These are phyloP conservation scores for Castanea mollissima DNA, from an alignment of 306 rosid genomes.

Conservation along the genomic window DNA sequence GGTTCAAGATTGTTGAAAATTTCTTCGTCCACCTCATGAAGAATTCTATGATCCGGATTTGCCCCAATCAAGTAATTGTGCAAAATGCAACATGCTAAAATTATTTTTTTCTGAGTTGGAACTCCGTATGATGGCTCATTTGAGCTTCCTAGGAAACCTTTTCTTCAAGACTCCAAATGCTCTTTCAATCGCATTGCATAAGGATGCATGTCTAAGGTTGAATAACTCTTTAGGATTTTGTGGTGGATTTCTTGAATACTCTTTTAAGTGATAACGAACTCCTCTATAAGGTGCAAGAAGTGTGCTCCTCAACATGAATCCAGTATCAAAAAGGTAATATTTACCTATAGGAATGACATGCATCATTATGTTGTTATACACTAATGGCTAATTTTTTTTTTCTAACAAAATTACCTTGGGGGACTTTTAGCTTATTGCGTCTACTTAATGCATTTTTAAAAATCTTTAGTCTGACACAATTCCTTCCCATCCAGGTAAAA, in stretches of 20 bases:
- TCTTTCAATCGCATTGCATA: not conserved
- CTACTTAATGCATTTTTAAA: not conserved
- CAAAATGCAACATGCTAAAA: conserved; percentile 5
- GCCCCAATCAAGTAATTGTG: not conserved
- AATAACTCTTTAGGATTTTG: not conserved
- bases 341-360: not conserved
- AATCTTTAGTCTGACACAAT: conserved; percentile 4
- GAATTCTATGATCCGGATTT: not conserved
- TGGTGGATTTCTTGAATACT: not conserved
- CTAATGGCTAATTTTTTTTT: not conserved
- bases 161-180: conserved; percentile 8
- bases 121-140: not conserved
- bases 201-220: not conserved
- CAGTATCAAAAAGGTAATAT: not conserved
- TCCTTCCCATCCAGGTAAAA: not conserved
- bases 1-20: not conserved
- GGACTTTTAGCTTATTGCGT: not conserved
- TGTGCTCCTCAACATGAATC: not conserved
- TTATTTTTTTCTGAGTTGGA: not conserved
- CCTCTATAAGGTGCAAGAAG: not conserved
- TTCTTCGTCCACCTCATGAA: not conserved
- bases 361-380: not conserved
- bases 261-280: not conserved
- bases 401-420: not conserved
- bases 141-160: conserved; percentile 1